Conservation (phyloP, 106 monocot species). For the Dendrobium huoshanense region DNA sequence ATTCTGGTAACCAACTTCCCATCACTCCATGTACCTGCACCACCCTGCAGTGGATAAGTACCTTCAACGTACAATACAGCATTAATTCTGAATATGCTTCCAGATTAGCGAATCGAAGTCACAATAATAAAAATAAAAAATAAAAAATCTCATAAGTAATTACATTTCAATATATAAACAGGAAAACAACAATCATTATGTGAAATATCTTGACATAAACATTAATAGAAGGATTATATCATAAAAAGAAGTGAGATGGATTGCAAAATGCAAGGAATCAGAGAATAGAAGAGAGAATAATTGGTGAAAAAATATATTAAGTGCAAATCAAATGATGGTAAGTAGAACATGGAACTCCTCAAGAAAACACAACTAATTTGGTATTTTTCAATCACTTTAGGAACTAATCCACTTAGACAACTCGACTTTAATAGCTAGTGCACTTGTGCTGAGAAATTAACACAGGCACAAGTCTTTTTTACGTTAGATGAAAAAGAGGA, state of each 20-base stretch:
- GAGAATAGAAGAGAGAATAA: too few species aligned
- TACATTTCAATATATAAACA: background rate
- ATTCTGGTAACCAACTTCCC: slow-evolving; percentile 97
- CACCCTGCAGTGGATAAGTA: slow-evolving; percentile 95
- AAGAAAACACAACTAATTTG: too few species aligned
- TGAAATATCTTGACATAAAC: background rate
- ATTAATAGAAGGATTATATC: background rate
- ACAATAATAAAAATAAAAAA: background rate
- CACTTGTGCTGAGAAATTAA: too few species aligned
- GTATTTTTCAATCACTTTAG: too few species aligned
- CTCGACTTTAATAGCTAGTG: too few species aligned
- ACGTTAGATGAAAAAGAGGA: too few species aligned
- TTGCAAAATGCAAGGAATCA: background rate
- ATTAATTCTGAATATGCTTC: background rate
- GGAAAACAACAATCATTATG: background rate
- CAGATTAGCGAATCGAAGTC: background rate
- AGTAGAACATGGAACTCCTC: too few species aligned
- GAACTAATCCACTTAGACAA: too few species aligned
- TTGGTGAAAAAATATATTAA: background rate
- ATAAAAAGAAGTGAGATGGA: background rate
- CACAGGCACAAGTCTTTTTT: too few species aligned
- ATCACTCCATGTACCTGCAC: slow-evolving; percentile 99
- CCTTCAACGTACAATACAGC: slow-evolving; percentile 23
- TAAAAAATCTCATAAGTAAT: background rate
- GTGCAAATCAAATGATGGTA: too few species aligned